Percentiles rank a stretch among this genome's conserved stretches.
Evolutionary conservation across 441 rosid genomes (phyloP).

Genomic region (Lepidium campestre): DNA sequence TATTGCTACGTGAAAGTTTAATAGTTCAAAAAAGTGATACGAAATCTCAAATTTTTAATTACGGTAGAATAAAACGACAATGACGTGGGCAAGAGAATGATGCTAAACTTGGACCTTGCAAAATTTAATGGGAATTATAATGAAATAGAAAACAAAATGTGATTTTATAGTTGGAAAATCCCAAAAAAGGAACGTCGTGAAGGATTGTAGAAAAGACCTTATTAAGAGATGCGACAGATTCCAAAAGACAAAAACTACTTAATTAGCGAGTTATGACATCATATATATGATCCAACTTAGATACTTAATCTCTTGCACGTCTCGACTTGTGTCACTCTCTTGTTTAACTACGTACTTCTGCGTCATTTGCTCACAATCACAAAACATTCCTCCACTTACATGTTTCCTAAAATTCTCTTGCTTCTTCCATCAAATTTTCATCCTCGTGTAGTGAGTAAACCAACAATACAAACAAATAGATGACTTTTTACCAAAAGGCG

Average conservation of each 20-base stretch:
- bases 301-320: slow-evolving; percentile 11
- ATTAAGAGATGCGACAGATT: neutral
- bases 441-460: neutral
- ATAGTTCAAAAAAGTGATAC: neutral
- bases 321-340: neutral
- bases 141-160: neutral
- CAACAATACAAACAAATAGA: neutral
- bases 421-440: neutral
- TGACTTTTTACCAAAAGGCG: no score
- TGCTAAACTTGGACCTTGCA: neutral
- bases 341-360: neutral
- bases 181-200: slow-evolving; percentile 9
- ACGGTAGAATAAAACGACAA: neutral
- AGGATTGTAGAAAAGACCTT: neutral
- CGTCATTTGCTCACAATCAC: neutral
- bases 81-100: neutral
- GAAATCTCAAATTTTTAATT: neutral
- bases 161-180: neutral
- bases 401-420: neutral
- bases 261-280: neutral
- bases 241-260: neutral
- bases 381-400: neutral
- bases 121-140: neutral
- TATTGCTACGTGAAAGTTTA: slow-evolving; percentile 2
- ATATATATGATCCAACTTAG: neutral